Percentiles rank a stretch among this genome's conserved stretches.
phyloP scores from a whole-genome alignment of 2,329 filamentous ascomycete genomes.

The Berkeleyomyces basicola region DNA sequence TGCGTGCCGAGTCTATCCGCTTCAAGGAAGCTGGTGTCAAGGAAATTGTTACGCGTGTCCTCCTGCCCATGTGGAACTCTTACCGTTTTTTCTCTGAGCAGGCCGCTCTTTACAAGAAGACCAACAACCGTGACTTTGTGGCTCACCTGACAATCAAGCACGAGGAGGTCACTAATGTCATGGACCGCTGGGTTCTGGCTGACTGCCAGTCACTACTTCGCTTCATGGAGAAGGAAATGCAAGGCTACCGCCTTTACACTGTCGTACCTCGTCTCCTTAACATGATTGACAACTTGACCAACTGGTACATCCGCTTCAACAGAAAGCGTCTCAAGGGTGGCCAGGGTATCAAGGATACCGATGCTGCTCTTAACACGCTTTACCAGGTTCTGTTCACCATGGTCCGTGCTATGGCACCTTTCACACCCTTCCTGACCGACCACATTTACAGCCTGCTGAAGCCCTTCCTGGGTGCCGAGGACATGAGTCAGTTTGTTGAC shows the following conservation, averaged over 20 bases:
- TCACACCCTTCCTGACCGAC: slow-evolving; percentile 80
- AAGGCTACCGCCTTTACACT: slow-evolving; percentile 59
- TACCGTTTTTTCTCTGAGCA: slow-evolving; percentile 19
- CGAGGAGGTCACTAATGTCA: slow-evolving; percentile 34
- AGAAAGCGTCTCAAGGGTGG: slow-evolving; percentile 71
- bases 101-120: slow-evolving; percentile 16
- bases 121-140: slow-evolving; percentile 15
- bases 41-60: slow-evolving; percentile 17
- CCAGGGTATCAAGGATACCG: slow-evolving; percentile 48
- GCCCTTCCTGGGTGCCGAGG: slow-evolving; percentile 52
- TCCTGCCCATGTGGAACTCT: slow-evolving; percentile 19
- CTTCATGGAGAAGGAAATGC: slow-evolving; percentile 90
- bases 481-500: slow-evolving; percentile 45
- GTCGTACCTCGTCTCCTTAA: slow-evolving; percentile 62
- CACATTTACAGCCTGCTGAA: slow-evolving; percentile 72
- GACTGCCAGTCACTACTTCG: slow-evolving; percentile 80
- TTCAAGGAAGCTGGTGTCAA: slow-evolving; percentile 19
- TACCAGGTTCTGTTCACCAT: slow-evolving; percentile 81
- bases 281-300: slow-evolving; percentile 73
- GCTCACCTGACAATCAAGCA: slow-evolving; percentile 13
- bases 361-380: slow-evolving; percentile 70
- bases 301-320: slow-evolving; percentile 90
- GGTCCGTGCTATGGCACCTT: slow-evolving; percentile 64
- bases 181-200: slow-evolving; percentile 91
- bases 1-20: slow-evolving; percentile 17